These are phyloP conservation scores for Funneliformis mosseae DNA, from an alignment of 192 early-diverging fungal species.

Conservation along the genomic window DNA sequence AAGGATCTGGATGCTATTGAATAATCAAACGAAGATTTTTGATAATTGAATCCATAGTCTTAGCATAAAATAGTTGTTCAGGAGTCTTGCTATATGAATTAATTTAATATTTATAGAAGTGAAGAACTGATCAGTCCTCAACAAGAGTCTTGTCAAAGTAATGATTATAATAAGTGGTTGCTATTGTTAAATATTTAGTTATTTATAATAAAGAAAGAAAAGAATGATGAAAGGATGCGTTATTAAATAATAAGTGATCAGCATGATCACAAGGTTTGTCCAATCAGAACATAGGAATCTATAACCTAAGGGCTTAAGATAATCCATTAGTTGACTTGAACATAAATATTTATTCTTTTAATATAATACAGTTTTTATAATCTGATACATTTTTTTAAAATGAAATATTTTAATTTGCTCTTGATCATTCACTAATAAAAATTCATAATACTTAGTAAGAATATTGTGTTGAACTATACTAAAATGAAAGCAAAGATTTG, in stretches of 20 bases:
- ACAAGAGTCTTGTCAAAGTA: constrained; percentile 1
- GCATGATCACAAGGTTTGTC: too few relatives aligned
- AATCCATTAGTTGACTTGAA: too few relatives aligned
- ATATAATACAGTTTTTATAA: too few relatives aligned
- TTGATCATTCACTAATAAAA: neutral
- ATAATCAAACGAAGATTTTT: neutral
- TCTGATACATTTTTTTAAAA: too few relatives aligned
- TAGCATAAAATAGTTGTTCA: constrained; percentile 7
- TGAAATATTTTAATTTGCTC: neutral
- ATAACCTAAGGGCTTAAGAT: too few relatives aligned
- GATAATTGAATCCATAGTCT: neutral
- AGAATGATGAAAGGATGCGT: too few relatives aligned
- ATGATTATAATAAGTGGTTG: neutral
- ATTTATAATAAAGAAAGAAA: too few relatives aligned
- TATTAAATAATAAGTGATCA: too few relatives aligned
- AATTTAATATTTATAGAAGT: neutral
- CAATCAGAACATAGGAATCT: too few relatives aligned
- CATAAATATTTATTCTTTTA: too few relatives aligned
- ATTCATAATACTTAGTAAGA: constrained; percentile 52
- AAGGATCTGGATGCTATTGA: neutral
- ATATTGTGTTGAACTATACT: constrained; percentile 89
- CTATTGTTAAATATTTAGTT: neutral
- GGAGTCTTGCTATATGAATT: neutral
- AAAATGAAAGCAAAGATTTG: constrained; percentile 91
- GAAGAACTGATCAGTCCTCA: neutral